Base-by-base conservation (phyloP, 257 asterid genomes). In the Primulina tabacum region DNA sequence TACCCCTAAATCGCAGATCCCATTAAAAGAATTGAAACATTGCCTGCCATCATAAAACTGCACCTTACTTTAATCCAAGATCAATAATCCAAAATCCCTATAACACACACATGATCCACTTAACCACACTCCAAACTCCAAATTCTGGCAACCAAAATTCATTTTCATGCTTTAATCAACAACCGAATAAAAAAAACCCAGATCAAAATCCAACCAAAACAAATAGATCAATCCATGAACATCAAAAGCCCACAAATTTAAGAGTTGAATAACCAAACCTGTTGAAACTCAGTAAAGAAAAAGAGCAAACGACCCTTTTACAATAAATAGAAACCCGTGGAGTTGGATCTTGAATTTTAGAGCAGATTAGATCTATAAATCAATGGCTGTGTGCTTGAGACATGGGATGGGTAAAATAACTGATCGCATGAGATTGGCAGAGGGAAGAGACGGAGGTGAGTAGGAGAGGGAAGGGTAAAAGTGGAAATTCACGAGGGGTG, bases 391-490 rank as follows among this genome's bases (percentile, higher is more conserved):
- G 60, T 43, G 52, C 7, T 71, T 9, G 75, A 70, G 79, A 40
- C 77, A 68, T 28, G 62, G 32, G 75, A 62, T 33, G 70, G 68
- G 63, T 30, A 70, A 68, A 72, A 75, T 65, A 83, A 83, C 85
- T 79, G 83, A 88, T 88, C 87, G 74, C 81, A 86, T 71, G 87
- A 76, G 80, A 76, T 62, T 77, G 88, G 87, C 75, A 82, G 81
- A 66, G 76, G 64, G 75, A 76, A 75, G 96, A 84, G 89, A 82
- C 88, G 86, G 83, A 92, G 82, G 60, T 62, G 91, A 82, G 80
- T 87, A 83, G 90, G 81, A 76, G 90, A 87, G 68, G 87, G 84
- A 84, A 86, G 95, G 97, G 85, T 53, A 80, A 0, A 37, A 7
- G 32, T 8, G 95, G 82, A 75, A 89, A 53, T 61, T 64, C 21